Percentiles rank a stretch among this genome's conserved stretches.
These are phyloP conservation scores for Daldinia sp. DNA, from an alignment of 2,329 filamentous ascomycete species.

Conservation along the genomic window DNA sequence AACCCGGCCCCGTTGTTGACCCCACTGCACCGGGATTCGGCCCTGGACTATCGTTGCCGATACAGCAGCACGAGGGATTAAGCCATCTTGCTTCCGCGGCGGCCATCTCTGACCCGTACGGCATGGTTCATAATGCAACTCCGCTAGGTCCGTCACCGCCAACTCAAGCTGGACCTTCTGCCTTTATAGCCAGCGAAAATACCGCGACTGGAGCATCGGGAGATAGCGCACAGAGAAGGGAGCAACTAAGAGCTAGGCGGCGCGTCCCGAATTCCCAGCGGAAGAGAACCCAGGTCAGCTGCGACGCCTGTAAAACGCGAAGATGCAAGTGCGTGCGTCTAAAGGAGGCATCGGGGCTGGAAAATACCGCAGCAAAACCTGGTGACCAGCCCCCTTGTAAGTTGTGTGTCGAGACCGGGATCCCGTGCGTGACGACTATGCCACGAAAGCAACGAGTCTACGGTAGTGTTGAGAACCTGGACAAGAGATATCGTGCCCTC, in stretches of 20 bases:
- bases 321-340: conserved; percentile 48
- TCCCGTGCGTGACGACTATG: conserved; percentile 53
- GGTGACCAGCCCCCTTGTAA: conserved; percentile 48
- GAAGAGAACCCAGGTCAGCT: conserved; percentile 48
- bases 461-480: conserved; percentile 56
- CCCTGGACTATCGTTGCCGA: conserved; percentile 5
- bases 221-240: conserved; percentile 29
- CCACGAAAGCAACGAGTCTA: conserved; percentile 56
- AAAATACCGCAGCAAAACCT: conserved; percentile 19
- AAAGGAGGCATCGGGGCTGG: conserved; percentile 1
- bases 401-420: conserved; percentile 50
- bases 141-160: neutral
- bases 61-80: conserved; percentile 7
- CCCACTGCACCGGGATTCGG: neutral
- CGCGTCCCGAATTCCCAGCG: conserved; percentile 48
- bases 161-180: conserved; percentile 23
- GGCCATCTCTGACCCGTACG: conserved; percentile 24
- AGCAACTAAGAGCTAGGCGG: conserved; percentile 41
- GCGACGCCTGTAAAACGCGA: conserved; percentile 50
- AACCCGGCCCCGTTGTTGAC: neutral
- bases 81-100: conserved; percentile 30
- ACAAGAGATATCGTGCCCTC: conserved; percentile 52
- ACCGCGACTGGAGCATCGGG: neutral
- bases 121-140: neutral
- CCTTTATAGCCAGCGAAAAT: conserved; percentile 28